Evolutionary conservation across 2,329 filamentous ascomycete genomes (phyloP).

Genomic region (Chaetomiaceae sp.): DNA sequence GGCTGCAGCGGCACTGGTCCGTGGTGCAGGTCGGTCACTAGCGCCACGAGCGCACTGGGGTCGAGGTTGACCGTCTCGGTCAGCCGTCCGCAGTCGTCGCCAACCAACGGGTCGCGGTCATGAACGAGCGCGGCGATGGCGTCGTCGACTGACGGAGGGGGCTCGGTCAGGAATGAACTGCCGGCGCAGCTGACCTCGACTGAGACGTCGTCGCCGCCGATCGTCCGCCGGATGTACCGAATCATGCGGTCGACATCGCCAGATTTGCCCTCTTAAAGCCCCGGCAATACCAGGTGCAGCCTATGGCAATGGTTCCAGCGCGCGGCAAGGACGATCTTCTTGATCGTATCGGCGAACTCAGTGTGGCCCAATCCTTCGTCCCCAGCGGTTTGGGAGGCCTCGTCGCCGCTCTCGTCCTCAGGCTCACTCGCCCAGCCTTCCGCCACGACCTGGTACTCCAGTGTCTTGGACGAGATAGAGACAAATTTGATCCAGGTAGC

Average conservation of each 20-base stretch:
- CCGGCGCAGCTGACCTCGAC: constrained; percentile 26
- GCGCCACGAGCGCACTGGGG: constrained; percentile 64
- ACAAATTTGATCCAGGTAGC: constrained; percentile 31
- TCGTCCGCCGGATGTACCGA: constrained; percentile 17
- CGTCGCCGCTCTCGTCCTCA: constrained; percentile 17
- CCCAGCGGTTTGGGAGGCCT: constrained; percentile 8
- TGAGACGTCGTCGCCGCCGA: constrained; percentile 19
- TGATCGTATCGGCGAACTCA: constrained; percentile 24
- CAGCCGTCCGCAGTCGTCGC: constrained; percentile 21
- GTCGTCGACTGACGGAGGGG: constrained; percentile 17
- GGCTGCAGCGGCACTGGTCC: constrained; percentile 30
- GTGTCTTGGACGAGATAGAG: constrained; percentile 25
- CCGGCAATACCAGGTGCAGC: constrained; percentile 26
- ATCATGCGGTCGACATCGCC: constrained; percentile 27
- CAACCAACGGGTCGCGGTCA: constrained; percentile 19
- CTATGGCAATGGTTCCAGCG: constrained; percentile 26
- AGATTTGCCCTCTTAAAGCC: constrained; percentile 24
- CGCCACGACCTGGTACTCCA: constrained; percentile 30
- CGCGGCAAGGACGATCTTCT: constrained; percentile 27
- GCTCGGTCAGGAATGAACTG: constrained; percentile 19
- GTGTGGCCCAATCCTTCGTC: constrained; percentile 21
- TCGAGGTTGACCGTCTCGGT: constrained; percentile 50
- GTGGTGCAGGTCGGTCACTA: constrained; percentile 70
- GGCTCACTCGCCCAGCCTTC: constrained; percentile 27
- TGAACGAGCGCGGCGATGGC: constrained; percentile 23